These are phyloP conservation scores for Cordyceps pruinosa DNA, from an alignment of 2,329 filamentous ascomycete species.

Conservation along the genomic window DNA sequence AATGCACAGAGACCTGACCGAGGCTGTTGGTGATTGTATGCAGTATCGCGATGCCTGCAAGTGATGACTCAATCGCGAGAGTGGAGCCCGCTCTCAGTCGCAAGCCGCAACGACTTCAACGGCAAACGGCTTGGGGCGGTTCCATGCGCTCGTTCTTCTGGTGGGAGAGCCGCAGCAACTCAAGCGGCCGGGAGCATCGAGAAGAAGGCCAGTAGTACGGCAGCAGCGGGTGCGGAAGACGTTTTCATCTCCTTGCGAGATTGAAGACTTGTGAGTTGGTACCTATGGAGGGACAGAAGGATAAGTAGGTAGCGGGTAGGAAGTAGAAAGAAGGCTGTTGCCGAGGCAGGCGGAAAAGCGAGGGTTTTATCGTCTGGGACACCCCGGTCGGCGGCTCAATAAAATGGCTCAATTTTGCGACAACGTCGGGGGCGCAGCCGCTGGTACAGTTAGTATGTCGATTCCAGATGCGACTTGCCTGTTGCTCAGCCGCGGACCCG, in stretches of 20 bases:
- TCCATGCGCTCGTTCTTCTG: conserved; percentile 3
- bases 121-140: background rate
- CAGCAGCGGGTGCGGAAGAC: background rate
- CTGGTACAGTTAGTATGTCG: background rate
- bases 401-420: conserved; percentile 2
- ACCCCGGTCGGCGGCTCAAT: background rate
- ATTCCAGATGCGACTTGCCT: background rate
- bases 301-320: too few species aligned
- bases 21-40: background rate
- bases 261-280: background rate
- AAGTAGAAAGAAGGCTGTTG: background rate
- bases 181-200: conserved; percentile 3
- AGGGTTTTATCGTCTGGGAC: background rate
- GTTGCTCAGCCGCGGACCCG: background rate
- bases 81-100: background rate
- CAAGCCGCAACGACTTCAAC: background rate
- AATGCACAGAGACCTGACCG: too few species aligned
- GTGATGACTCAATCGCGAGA: conserved; percentile 8
- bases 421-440: background rate
- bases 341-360: background rate
- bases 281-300: background rate
- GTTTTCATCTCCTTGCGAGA: background rate
- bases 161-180: background rate
- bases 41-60: conserved; percentile 2
- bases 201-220: background rate